Conservation (phyloP, 2,329 filamentous ascomycete genomes). For the Zalaria obscura region DNA sequence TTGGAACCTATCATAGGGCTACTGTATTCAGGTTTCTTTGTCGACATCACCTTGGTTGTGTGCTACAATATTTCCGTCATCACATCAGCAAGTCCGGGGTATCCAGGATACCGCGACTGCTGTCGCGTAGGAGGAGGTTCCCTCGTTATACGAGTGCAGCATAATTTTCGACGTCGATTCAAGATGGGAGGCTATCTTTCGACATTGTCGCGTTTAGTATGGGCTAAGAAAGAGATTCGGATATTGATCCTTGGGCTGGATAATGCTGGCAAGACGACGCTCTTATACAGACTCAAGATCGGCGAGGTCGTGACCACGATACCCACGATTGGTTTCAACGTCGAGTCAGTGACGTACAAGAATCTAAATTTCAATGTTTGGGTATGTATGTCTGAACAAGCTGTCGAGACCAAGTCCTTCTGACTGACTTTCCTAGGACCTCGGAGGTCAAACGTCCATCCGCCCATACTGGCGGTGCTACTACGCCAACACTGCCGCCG, state of each 20-base stretch:
- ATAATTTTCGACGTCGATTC: neutral
- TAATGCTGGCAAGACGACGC: constrained; percentile 94
- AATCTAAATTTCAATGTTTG: constrained; percentile 99
- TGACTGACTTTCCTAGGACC: constrained; percentile 43
- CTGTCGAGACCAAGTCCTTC: neutral
- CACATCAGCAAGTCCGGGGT: too few species aligned
- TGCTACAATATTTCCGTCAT: too few species aligned
- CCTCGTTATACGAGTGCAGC: too few species aligned
- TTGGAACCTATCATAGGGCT: too few species aligned
- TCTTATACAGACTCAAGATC: constrained; percentile 95
- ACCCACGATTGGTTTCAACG: constrained; percentile 98
- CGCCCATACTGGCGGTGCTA: constrained; percentile 98
- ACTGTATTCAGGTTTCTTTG: too few species aligned
- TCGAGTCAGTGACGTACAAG: constrained; percentile 96
- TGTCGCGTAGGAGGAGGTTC: too few species aligned
- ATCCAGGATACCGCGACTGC: too few species aligned
- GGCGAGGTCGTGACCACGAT: constrained; percentile 98
- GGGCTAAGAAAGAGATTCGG: constrained; percentile 93
- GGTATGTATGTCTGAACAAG: constrained; percentile 41
- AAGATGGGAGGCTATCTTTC: constrained; percentile 44
- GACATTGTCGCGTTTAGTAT: constrained; percentile 56
- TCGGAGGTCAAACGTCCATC: constrained; percentile 97
- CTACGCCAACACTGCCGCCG: constrained; percentile 95
- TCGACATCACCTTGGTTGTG: too few species aligned
- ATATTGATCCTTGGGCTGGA: constrained; percentile 93